These are phyloP conservation scores for Talaromyces albobiverticillius DNA, from an alignment of 2,329 filamentous ascomycete genomes.

Conservation along the genomic window DNA sequence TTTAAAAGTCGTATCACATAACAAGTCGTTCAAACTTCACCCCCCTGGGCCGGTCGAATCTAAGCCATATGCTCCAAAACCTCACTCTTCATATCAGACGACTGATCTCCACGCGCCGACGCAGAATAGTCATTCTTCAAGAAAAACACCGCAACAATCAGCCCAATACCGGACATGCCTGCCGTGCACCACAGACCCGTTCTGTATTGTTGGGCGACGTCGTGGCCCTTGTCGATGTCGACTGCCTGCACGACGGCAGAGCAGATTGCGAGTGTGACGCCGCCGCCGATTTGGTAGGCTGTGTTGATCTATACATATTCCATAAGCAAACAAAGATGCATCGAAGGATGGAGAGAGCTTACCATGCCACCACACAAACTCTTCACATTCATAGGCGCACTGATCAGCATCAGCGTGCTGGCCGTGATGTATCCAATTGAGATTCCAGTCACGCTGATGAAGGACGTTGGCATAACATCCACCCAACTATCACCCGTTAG, in stretches of 20 bases:
- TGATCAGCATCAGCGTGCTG: constrained; percentile 40
- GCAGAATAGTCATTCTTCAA: constrained; percentile 1
- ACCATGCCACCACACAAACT: constrained; percentile 41
- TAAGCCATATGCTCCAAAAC: constrained; percentile 2
- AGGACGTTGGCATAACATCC: constrained; percentile 37
- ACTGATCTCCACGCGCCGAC: background rate
- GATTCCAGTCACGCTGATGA: constrained; percentile 40
- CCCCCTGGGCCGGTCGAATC: no score
- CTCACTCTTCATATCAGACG: background rate
- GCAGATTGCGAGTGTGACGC: constrained; percentile 40
- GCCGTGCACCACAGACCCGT: constrained; percentile 44
- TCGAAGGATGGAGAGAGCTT: background rate
- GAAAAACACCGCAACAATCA: constrained; percentile 18
- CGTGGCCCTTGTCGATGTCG: constrained; percentile 35
- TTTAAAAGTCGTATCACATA: no score
- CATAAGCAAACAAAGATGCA: background rate
- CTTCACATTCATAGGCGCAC: constrained; percentile 41
- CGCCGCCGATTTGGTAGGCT: constrained; percentile 43
- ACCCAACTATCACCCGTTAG: constrained; percentile 39
- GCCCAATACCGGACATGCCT: constrained; percentile 37
- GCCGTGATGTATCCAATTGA: constrained; percentile 43
- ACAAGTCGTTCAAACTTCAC: no score
- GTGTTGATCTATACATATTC: constrained; percentile 32
- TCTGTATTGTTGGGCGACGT: constrained; percentile 33
- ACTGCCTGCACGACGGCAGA: constrained; percentile 38